Conservation (phyloP, 768 basidiomycete species). For the Auriscalpium microsporum region DNA sequence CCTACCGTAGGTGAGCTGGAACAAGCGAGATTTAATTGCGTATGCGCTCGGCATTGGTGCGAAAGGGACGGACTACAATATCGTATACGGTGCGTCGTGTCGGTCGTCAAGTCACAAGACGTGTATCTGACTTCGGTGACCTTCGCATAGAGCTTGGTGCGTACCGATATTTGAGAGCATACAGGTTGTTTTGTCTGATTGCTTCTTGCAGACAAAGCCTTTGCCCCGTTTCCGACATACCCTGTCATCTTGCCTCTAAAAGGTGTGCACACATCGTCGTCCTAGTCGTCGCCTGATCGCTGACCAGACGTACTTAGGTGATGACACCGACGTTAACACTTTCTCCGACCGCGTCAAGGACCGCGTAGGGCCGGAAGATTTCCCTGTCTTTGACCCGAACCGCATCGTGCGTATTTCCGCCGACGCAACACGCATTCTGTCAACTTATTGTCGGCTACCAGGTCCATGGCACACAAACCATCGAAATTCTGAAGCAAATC, state of each 20-base stretch:
- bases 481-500: slow-evolving; percentile 72
- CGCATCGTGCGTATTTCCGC: slow-evolving; percentile 42
- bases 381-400: slow-evolving; percentile 65
- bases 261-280: slow-evolving; percentile 26
- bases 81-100: slow-evolving; percentile 56
- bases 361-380: slow-evolving; percentile 41
- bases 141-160: slow-evolving; percentile 22
- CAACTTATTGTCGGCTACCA: slow-evolving; percentile 18
- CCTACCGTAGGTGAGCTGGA: slow-evolving; percentile 62
- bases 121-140: background rate
- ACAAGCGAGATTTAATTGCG: slow-evolving; percentile 70
- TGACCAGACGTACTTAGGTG: slow-evolving; percentile 26
- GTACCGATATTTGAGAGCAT: background rate
- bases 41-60: slow-evolving; percentile 81
- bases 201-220: slow-evolving; percentile 44
- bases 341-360: slow-evolving; percentile 45
- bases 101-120: background rate
- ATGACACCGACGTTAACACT: slow-evolving; percentile 56
- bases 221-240: slow-evolving; percentile 76
- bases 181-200: background rate
- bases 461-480: slow-evolving; percentile 75
- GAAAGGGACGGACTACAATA: slow-evolving; percentile 58
- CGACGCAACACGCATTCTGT: too few relatives aligned
- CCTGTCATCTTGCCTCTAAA: slow-evolving; percentile 75
- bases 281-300: too few relatives aligned